These are phyloP conservation scores for Pseudonectria foliicola DNA, from an alignment of 2,329 filamentous ascomycete species.

Conservation along the genomic window DNA sequence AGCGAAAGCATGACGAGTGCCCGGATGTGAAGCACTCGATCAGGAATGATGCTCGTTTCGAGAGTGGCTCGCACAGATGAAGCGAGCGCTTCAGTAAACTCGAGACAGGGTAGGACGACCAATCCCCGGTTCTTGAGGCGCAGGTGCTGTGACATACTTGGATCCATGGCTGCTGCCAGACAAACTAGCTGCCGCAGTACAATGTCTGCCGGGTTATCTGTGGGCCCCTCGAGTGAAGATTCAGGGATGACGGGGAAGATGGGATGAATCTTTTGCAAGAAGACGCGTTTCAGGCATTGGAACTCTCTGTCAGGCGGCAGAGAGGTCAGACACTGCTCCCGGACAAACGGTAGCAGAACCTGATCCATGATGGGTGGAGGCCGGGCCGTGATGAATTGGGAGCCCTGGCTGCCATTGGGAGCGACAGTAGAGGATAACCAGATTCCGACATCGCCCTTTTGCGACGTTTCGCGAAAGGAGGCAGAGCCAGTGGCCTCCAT, in stretches of 20 bases:
- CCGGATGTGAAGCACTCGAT: constrained; percentile 49
- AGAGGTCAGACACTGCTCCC: constrained; percentile 39
- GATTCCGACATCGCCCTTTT: constrained; percentile 48
- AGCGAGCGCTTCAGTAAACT: constrained; percentile 42
- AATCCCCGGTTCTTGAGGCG: constrained; percentile 34
- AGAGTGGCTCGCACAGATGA: constrained; percentile 42
- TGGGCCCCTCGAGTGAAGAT: constrained; percentile 22
- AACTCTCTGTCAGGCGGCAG: constrained; percentile 42
- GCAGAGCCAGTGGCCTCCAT: constrained; percentile 42
- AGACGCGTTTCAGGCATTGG: constrained; percentile 37
- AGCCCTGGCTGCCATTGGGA: constrained; percentile 19
- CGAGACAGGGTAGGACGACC: constrained; percentile 34
- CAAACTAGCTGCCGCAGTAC: constrained; percentile 48
- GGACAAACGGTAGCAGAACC: constrained; percentile 36
- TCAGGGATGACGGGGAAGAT: constrained; percentile 46
- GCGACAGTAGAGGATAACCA: constrained; percentile 37
- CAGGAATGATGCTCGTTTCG: constrained; percentile 46
- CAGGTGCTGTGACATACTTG: constrained; percentile 37
- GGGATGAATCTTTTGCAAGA: constrained; percentile 46
- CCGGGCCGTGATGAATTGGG: constrained; percentile 31
- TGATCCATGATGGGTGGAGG: constrained; percentile 34
- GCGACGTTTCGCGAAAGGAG: constrained; percentile 28
- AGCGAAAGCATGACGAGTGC: constrained; percentile 47
- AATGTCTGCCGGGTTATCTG: constrained; percentile 30
- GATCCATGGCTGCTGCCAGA: constrained; percentile 46